Evolutionary conservation across 371 early-diverging fungal genomes (phyloP).

Genomic region (Apophysomyces elegans): DNA sequence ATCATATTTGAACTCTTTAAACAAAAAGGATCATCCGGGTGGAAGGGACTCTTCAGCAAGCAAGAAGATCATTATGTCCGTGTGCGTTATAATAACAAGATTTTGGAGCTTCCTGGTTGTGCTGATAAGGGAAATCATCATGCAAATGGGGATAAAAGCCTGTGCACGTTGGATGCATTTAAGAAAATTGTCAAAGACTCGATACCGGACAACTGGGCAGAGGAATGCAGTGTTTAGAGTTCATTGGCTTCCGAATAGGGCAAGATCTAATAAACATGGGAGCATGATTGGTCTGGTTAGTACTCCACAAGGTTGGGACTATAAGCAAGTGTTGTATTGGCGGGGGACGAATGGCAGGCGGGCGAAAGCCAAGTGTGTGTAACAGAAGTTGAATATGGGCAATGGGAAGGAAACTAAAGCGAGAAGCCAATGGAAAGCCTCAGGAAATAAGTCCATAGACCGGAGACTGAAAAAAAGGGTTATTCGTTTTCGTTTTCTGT

Average conservation of each 20-base stretch:
- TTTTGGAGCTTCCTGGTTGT: constrained; percentile 67
- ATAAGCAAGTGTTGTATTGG: constrained; percentile 1
- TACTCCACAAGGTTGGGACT: neutral
- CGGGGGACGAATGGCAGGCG: constrained; percentile 5
- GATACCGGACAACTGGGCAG: constrained; percentile 60
- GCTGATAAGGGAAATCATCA: constrained; percentile 61
- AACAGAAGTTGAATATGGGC: constrained; percentile 8
- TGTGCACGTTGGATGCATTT: constrained; percentile 80
- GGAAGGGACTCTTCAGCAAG: constrained; percentile 17
- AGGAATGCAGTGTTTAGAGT: constrained; percentile 41
- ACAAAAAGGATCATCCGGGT: constrained; percentile 20
- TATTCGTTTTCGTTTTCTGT: neutral
- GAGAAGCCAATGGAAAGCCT: neutral
- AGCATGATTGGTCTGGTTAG: constrained; percentile 5
- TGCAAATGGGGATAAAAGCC: constrained; percentile 52
- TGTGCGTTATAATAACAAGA: constrained; percentile 70
- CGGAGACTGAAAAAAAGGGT: constrained; percentile 6
- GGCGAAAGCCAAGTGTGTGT: constrained; percentile 4
- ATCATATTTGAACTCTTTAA: constrained; percentile 74
- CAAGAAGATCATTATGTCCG: constrained; percentile 65
- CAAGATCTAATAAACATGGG: constrained; percentile 15
- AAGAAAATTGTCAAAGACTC: constrained; percentile 59
- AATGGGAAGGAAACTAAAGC: constrained; percentile 19
- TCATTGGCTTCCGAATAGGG: constrained; percentile 11
- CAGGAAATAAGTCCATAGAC: neutral